Evolutionary conservation across 257 asterid genomes (phyloP), one percentile per base, ranked within the genome.

Genomic region (Capsicum pubescens): DNA sequence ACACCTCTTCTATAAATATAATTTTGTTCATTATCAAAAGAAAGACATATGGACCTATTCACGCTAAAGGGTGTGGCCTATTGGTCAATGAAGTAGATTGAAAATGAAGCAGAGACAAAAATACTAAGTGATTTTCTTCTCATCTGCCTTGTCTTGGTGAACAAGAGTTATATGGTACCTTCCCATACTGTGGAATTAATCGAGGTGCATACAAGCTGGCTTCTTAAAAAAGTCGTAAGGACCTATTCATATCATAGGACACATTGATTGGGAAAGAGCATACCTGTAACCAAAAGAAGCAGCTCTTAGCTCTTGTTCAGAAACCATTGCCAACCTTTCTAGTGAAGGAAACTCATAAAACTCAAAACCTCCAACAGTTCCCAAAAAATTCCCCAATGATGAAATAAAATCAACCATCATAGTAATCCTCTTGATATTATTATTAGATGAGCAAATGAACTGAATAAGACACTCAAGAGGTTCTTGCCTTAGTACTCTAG

Each of bases 221-320:
- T 8, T 5, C 5, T 4, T 5, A 63, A 7, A 67, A 67, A 35
- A 35, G 7, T 14, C 17, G 39, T 0, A 16, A 68, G 44, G 0
- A 26, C 19, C 0, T 11, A 48, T 17, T 71, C 0, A 71, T 46
- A 71, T 71, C 79, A 71, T 9, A 71, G 58, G 79, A 71, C 0
- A 71, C 58, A 50, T 19, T 19, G 80, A 21, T 19, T 48, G 81
- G 1, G 82, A 67, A 32, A 58, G 87, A 72, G 1, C 76, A 50
- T 39, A 96, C 98, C 98, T 92, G 91, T 97, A 97, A 55, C 99
- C 98, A 84, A 95, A 97, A 55, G 98, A 98, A 58, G 98, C 98
- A 82, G 90, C 98, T 84, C 98, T 90, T 36, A 97, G 95, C 89
- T 91, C 94, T 6, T 90, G 58, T 84, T 97, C 98, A 32, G 95